phyloP scores from a whole-genome alignment of 805 yeast genomes.

The Wickerhamiella azyma region DNA sequence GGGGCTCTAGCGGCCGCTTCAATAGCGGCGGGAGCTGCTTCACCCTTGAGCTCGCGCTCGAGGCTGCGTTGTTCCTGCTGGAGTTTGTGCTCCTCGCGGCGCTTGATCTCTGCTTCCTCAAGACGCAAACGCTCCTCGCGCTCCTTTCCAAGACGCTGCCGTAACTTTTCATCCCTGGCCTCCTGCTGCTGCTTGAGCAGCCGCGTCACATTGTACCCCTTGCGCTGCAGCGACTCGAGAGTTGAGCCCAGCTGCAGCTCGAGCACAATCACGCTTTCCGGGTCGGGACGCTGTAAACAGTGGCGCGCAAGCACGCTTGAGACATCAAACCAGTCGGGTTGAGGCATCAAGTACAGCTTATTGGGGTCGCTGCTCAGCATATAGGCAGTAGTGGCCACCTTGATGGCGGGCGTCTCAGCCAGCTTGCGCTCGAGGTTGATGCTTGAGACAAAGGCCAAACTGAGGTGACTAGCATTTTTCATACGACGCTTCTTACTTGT shows the following conservation, averaged over 20 bases:
- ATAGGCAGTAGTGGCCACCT: conserved; percentile 13
- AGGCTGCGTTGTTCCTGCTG: conserved; percentile 3
- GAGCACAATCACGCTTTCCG: conserved; percentile 27
- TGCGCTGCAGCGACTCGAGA: conserved; percentile 22
- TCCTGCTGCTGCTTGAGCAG: conserved; percentile 19
- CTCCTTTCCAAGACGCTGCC: not conserved
- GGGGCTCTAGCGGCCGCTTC: too few species aligned
- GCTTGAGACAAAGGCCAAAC: conserved; percentile 17
- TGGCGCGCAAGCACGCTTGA: conserved; percentile 23
- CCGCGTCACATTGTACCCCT: conserved; percentile 29
- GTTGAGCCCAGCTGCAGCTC: conserved; percentile 26
- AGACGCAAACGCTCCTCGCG: not conserved
- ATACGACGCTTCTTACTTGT: conserved; percentile 13
- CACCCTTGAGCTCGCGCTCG: conserved; percentile 6
- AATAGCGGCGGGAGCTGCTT: not conserved
- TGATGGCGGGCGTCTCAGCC: conserved; percentile 16
- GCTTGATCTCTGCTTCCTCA: not conserved
- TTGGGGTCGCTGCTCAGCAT: conserved; percentile 10
- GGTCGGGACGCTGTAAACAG: conserved; percentile 23
- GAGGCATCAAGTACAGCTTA: conserved; percentile 17
- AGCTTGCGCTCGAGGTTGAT: conserved; percentile 20
- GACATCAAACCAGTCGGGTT: conserved; percentile 28
- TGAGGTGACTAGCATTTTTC: conserved; percentile 13
- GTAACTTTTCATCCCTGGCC: conserved; percentile 9
- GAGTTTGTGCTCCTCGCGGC: conserved; percentile 9